These are phyloP conservation scores for Gonium pectorale DNA, from an alignment of 139 green algal genomes.

Conservation along the genomic window DNA sequence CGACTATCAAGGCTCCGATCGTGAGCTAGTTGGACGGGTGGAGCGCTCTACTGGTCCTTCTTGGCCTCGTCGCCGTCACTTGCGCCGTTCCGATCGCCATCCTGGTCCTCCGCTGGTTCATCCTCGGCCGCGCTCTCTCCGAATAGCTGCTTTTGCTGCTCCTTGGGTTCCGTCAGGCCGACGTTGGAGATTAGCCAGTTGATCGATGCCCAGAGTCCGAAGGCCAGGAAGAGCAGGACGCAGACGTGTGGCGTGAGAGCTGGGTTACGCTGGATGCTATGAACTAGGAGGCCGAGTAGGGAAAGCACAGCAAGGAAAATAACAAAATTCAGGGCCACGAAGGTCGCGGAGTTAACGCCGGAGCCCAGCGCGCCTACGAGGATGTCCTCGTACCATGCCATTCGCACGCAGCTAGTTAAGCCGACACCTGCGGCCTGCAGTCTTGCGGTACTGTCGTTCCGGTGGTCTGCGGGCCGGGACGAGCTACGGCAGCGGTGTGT, in stretches of 20 bases:
- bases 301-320: conserved; percentile 6
- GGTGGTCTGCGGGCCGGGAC: no score
- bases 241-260: conserved; percentile 46
- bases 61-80: not conserved
- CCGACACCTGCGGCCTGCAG: no score
- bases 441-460: no score
- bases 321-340: conserved; percentile 33
- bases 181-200: conserved; percentile 51
- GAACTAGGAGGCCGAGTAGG: conserved; percentile 18
- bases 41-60: not conserved
- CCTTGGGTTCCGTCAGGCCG: conserved; percentile 1
- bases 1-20: no score
- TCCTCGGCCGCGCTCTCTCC: not conserved
- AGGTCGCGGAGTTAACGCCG: conserved; percentile 47
- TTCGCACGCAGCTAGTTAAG: no score
- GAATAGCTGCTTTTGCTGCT: conserved; percentile 39
- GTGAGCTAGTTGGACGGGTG: no score
- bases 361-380: conserved; percentile 32
- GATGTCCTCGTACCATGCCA: conserved; percentile 34
- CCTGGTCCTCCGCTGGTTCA: not conserved
- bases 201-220: conserved; percentile 42
- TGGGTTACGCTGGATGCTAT: conserved; percentile 28
- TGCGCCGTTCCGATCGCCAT: not conserved
- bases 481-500: no score
- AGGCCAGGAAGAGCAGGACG: conserved; percentile 41